Conservation (phyloP, 2,329 filamentous ascomycete species). For the Fusarium sp. region DNA sequence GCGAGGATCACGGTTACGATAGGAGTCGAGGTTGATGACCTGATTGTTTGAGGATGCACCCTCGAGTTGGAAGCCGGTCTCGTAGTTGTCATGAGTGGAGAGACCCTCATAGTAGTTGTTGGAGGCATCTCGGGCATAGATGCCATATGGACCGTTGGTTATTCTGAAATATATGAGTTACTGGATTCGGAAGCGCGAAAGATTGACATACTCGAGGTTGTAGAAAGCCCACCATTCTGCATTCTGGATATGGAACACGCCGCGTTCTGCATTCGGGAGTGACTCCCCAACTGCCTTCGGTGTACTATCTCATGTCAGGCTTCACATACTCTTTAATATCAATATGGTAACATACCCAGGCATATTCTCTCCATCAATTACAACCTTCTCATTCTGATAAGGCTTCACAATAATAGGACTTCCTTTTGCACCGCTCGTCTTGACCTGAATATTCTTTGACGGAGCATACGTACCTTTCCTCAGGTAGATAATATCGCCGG, state of each 20-base stretch:
- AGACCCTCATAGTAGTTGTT: slow-evolving; percentile 55
- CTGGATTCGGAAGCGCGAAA: accelerated
- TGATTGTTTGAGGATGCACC: slow-evolving; percentile 53
- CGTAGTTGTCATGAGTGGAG: slow-evolving; percentile 54
- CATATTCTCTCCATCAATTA: slow-evolving; percentile 59
- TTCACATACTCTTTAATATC: accelerated
- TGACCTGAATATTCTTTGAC: slow-evolving; percentile 62
- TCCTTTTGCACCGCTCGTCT: slow-evolving; percentile 56
- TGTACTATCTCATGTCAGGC: slow-evolving; percentile 50
- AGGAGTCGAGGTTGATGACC: slow-evolving; percentile 59
- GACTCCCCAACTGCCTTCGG: slow-evolving; percentile 56
- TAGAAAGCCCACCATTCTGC: slow-evolving; percentile 61
- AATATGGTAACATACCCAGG: slow-evolving; percentile 14
- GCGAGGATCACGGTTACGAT: slow-evolving; percentile 60
- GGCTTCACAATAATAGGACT: slow-evolving; percentile 57
- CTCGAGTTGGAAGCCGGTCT: slow-evolving; percentile 55
- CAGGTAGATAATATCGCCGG: slow-evolving; percentile 61
- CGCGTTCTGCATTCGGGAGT: slow-evolving; percentile 57
- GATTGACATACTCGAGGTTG: slow-evolving; percentile 46
- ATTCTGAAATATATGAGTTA: slow-evolving; percentile 25
- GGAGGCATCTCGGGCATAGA: slow-evolving; percentile 52
- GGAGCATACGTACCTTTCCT: slow-evolving; percentile 61
- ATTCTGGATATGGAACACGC: slow-evolving; percentile 60
- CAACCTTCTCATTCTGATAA: slow-evolving; percentile 58
- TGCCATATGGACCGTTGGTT: slow-evolving; percentile 55